These are phyloP conservation scores for Populus hybrid DNA, from an alignment of 441 rosid species.

Conservation along the genomic window DNA sequence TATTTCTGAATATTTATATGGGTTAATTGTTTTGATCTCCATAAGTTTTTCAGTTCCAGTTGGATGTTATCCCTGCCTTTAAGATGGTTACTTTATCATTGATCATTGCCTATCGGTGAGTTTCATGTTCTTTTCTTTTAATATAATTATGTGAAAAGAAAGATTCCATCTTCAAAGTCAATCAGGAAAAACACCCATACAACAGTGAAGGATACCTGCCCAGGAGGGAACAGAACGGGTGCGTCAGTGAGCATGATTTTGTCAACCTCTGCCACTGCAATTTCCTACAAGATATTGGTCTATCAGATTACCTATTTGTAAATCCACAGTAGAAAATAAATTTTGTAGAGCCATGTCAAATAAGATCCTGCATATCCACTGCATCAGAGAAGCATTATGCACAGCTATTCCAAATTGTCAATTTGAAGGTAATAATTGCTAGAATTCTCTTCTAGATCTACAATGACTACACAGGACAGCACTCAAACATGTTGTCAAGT, in stretches of 20 bases:
- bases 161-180: not conserved
- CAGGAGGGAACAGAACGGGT: constrained; percentile 84
- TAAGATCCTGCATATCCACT: not conserved
- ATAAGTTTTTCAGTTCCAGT: not conserved
- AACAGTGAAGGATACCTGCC: constrained; percentile 52
- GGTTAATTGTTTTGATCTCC: not conserved
- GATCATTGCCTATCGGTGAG: not conserved
- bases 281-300: constrained; percentile 45
- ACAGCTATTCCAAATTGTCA: not conserved
- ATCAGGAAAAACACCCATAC: not conserved
- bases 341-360: not conserved
- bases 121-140: not conserved
- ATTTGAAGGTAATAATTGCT: not conserved
- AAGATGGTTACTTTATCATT: not conserved
- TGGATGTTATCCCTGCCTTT: not conserved
- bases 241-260: constrained; percentile 90
- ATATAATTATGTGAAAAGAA: not conserved
- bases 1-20: not conserved
- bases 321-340: not conserved
- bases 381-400: not conserved
- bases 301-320: not conserved
- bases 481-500: not conserved
- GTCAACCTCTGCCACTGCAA: constrained; percentile 68
- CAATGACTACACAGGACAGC: not conserved
- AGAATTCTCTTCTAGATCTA: not conserved